Evolutionary conservation across 1,284 basidiomycete genomes (phyloP).

Genomic region (Earliella scabrosa): DNA sequence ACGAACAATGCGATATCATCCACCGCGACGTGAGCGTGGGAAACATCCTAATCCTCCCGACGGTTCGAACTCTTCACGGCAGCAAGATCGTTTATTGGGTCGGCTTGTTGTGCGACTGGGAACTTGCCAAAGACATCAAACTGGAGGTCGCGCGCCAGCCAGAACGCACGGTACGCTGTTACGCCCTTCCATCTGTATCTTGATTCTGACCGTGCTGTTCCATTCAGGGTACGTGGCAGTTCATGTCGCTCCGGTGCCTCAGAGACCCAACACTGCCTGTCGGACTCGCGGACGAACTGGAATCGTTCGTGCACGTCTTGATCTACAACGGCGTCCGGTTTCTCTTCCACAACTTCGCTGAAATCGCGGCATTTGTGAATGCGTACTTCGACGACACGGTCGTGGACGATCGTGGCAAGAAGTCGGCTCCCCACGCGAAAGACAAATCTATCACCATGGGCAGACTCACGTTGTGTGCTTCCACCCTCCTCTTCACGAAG

Average conservation of each 20-base stretch:
- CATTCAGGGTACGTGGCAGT: constrained; percentile 17
- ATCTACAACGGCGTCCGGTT: constrained; percentile 9
- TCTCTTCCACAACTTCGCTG: neutral
- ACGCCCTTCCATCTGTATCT: neutral
- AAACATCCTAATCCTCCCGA: constrained; percentile 14
- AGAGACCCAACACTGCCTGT: neutral
- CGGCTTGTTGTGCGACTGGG: constrained; percentile 16
- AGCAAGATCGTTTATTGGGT: neutral
- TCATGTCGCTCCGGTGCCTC: constrained; percentile 8
- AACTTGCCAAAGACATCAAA: constrained; percentile 7
- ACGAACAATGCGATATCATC: neutral
- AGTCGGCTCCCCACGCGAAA: neutral
- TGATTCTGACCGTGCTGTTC: neutral
- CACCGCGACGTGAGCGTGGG: constrained; percentile 21
- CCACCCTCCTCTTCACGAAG: no score
- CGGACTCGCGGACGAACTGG: constrained; percentile 7
- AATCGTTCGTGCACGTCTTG: constrained; percentile 10
- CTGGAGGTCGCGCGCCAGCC: neutral
- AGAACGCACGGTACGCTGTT: constrained; percentile 1
- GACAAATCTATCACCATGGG: neutral
- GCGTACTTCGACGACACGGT: constrained; percentile 2
- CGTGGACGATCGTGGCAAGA: neutral
- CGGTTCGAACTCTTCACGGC: neutral
- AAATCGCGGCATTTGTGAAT: neutral
- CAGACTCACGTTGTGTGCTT: no score